Base-by-base conservation (phyloP, 495 filamentous ascomycete species). In the Pseudomonodictys pantanalensis region DNA sequence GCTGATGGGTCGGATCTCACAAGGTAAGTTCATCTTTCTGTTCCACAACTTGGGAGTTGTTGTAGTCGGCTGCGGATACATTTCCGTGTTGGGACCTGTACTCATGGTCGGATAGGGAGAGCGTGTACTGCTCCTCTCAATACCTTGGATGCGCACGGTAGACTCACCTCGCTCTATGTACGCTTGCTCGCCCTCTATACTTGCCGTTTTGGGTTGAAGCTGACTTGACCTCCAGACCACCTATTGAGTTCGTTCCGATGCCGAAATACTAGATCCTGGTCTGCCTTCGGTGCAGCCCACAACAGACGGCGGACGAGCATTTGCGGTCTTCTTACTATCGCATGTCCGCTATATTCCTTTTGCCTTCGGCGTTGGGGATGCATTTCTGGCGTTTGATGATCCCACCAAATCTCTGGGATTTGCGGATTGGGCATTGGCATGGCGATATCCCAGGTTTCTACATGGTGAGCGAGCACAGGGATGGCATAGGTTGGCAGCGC, bases 1-100 rank as follows among this genome's bases (percentile, higher is more conserved):
- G 50, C 47, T n/a, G 66, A 69, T 51, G 66, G 66, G 2, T 51
- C 49, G 8, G 51, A 67, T 48, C 30, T 67, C 35, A 67, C 64
- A 23, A 58, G 56, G 64, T 67, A 48, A 58, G 64, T 64, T 18
- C 17, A 23, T 5, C 12, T 32, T 30, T 11, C 39, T 44, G 15
- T 50, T 17, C 6, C 20, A 20, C 17, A 26, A 23, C 6, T 6
- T 50, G 18, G 18, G 18, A 24, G 45, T 7, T 10, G 45, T 24
- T 10, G 7, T 7, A 7, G 9, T 7, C 8, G 50, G 5, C 9
- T 9, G 50, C n/a, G 50, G 26, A 38, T 39, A 10, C 11, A 50
- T 54, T 60, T 4, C 39, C n/a, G 23, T 22, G 45, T 44, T 46
- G 29, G 30, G 30, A n/a, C 12, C 9, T 39, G 3, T 2, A 8